Evolutionary conservation across 495 filamentous ascomycete genomes (phyloP).

Genomic region (Hypoxylon lienhwacheense): DNA sequence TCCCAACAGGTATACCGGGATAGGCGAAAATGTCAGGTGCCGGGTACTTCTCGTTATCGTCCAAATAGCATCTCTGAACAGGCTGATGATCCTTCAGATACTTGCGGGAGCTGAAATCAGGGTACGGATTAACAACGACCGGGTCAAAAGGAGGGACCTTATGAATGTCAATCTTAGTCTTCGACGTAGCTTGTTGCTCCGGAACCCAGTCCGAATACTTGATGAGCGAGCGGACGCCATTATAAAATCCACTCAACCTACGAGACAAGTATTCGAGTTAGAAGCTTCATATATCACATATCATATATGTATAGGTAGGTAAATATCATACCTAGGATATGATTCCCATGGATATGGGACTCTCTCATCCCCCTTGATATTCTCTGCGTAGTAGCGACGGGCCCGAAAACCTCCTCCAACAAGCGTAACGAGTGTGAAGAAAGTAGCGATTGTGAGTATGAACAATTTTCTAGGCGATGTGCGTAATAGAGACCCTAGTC

Average conservation of each 20-base stretch:
- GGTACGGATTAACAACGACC: constrained; percentile 64
- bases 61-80: constrained; percentile 69
- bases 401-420: constrained; percentile 28
- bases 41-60: constrained; percentile 55
- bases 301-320: constrained; percentile 1
- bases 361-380: constrained; percentile 17
- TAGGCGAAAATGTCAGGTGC: constrained; percentile 66
- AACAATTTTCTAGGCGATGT: constrained; percentile 35
- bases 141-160: constrained; percentile 47
- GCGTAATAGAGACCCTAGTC: constrained; percentile 26
- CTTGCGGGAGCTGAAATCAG: constrained; percentile 56
- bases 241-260: constrained; percentile 67
- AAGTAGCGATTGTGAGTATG: constrained; percentile 24
- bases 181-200: constrained; percentile 57
- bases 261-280: constrained; percentile 10
- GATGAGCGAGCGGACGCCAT: constrained; percentile 66
- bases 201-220: constrained; percentile 60
- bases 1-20: constrained; percentile 65
- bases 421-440: constrained; percentile 28
- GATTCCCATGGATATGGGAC: constrained; percentile 35
- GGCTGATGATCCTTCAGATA: constrained; percentile 60
- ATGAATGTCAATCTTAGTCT: constrained; percentile 28
- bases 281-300: background rate
- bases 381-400: constrained; percentile 23
- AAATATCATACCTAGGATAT: constrained; percentile 28